Conservation (phyloP, 331 rosid species). For the Spiraea crenata region DNA sequence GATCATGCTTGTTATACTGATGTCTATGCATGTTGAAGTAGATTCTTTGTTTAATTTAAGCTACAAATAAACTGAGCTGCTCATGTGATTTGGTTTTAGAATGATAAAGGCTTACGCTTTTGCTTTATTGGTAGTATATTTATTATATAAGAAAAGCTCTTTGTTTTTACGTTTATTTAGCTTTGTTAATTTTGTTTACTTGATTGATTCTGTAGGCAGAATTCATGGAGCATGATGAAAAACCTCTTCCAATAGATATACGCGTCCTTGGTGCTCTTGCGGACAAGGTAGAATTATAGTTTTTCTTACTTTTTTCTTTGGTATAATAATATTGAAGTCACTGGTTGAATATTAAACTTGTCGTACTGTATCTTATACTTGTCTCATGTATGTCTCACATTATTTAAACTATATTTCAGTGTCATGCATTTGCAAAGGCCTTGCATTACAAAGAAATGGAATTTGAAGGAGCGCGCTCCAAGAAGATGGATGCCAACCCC, state of each 20-base stretch:
- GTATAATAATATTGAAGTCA: no score
- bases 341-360: no score
- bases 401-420: slow-evolving; percentile 44
- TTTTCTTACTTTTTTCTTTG: neutral
- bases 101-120: neutral
- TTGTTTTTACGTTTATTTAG: neutral
- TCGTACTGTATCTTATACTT: neutral
- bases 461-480: slow-evolving; percentile 80
- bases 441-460: slow-evolving; percentile 99
- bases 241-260: slow-evolving; percentile 96
- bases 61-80: neutral
- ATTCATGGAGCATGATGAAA: slow-evolving; percentile 99
- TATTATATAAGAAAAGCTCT: no score
- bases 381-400: slow-evolving; percentile 21
- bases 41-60: neutral
- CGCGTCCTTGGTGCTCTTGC: slow-evolving; percentile 99
- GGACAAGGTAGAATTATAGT: slow-evolving; percentile 60
- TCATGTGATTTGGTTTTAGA: neutral
- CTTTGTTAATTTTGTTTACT: slow-evolving; percentile 12
- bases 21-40: neutral
- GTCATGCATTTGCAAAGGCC: slow-evolving; percentile 99
- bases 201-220: slow-evolving; percentile 68
- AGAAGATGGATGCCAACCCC: slow-evolving; percentile 97
- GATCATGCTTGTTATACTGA: neutral
- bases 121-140: neutral